Evolutionary conservation across 2,329 filamentous ascomycete species (phyloP), one percentile per base, ranked within the genome.

Genomic region (Neophaeococcomyces mojaviensis): DNA sequence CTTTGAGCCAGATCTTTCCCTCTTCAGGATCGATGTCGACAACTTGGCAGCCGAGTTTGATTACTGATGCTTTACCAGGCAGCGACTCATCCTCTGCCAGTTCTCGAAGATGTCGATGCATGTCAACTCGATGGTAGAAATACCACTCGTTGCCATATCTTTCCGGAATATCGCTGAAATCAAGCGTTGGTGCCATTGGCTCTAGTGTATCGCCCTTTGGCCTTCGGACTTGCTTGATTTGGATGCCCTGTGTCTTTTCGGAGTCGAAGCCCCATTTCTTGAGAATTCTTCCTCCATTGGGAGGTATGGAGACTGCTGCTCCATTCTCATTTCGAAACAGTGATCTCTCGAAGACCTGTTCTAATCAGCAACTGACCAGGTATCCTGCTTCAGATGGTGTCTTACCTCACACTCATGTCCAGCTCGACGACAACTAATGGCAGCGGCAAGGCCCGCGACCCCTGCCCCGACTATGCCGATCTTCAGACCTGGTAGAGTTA

Each of bases 61-160:
- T 57, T 41, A 49, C 50, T 3, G 56, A 51, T 7, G 52, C 51
- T 4, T 51, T 49, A 24, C 49, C 47, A 15, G 31, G 24, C 3
- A 45, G 19, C 10, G 9, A n/a, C 2, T 33, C 39, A 7, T 54
- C 41, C 15, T 59, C 52, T 1, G 65, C 65, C 18, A 63, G 55
- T 16, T 58, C 22, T 39, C 64, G 63, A 2, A 69, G 52, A 16
- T 61, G 53, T 20, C 61, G 61, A 48, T 70, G 68, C 35, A 71
- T 53, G 48, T 70, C 68, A 19, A 68, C 63, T n/a, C 68, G 60
- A 48, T 70, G 67, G 9, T 63, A 59, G 2, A 65, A 57, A 31
- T 59, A 62, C 53, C 55, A 55, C 35, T 54, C 50, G 40, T 50
- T 51, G 19, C 58, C 57, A 39, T 49, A 58, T 33, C 47, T 41